Evolutionary conservation across 805 yeast species (phyloP), one percentile per base, ranked within the genome.

Genomic region (Clavispora santaluciae): DNA sequence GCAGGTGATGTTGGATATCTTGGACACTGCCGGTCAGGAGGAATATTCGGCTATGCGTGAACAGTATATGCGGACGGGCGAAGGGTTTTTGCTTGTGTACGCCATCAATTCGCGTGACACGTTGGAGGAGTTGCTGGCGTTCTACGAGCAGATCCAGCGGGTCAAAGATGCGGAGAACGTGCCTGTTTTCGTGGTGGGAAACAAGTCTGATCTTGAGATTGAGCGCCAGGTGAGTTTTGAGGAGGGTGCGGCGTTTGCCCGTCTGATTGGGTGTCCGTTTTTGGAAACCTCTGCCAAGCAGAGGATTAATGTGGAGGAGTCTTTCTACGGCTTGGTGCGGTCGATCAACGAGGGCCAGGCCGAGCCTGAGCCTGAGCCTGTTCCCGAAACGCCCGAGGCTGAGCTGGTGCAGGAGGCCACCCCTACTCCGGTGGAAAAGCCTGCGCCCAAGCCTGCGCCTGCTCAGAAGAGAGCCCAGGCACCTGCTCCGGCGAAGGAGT

Each of bases 1-100:
- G 58, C 84, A 80, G 26, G 55, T 49, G 18, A 40, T 51, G 5
- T 53, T 76, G 50, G 99, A 93, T 62, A 89, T 93, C 31, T 76
- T 93, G 57, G 99, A 93, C 64, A 93, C 99, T 16, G 99, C 99
- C 2, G 99, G 99, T 31, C 97, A 90, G 71, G 98, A 91, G 64
- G 97, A 90, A 65, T 90, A 90, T 63, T 79, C 88, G 41, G 95
- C 96, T 15, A 70, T 70, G 75, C 56, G 75, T 42, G 98, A 91
- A 60, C 93, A 88, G 62, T 90, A 90, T 64, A 90, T 90, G 95
- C 78, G 95, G 46, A 87, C 95, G 2, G 97, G 97, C 33, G 96
- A 90, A 63, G 98, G 97, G 12, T 90, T 90, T 55, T 66, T 90
- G 42, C 69, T 90, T 38, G 97, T 89, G 11, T 93, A 91, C 60